phyloP scores from a whole-genome alignment of 305 asterid genomes.

The Salvia sclarea region DNA sequence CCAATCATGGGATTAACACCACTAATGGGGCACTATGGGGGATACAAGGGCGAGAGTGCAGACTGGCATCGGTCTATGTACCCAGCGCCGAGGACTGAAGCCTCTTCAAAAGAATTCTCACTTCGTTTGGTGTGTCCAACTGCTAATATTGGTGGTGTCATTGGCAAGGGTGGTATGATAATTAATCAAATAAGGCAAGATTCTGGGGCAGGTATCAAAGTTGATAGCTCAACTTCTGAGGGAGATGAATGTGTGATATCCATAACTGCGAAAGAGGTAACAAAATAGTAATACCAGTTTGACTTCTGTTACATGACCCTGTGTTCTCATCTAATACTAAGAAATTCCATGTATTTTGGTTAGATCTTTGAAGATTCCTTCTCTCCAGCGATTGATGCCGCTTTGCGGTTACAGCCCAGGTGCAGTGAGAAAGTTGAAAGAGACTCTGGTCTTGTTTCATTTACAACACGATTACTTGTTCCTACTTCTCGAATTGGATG shows the following conservation, averaged over 20 bases:
- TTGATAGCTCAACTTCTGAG: constrained; percentile 75
- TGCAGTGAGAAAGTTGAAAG: constrained; percentile 93
- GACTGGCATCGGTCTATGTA: constrained; percentile 76
- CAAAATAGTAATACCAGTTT: neutral
- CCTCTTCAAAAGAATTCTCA: constrained; percentile 73
- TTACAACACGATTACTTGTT: constrained; percentile 77
- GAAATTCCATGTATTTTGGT: constrained; percentile 7
- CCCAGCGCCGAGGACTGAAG: constrained; percentile 71
- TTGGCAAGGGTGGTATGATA: constrained; percentile 83
- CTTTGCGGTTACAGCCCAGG: constrained; percentile 86
- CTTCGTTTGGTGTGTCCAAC: constrained; percentile 79
- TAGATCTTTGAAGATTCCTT: constrained; percentile 76
- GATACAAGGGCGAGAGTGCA: constrained; percentile 71
- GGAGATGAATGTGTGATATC: constrained; percentile 84
- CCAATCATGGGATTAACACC: constrained; percentile 80
- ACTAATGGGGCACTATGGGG: constrained; percentile 70
- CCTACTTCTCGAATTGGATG: constrained; percentile 90
- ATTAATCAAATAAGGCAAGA: constrained; percentile 95
- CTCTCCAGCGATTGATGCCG: constrained; percentile 89
- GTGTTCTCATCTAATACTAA: constrained; percentile 7
- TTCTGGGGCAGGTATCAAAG: constrained; percentile 80
- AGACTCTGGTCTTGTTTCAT: constrained; percentile 86
- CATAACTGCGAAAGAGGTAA: constrained; percentile 79
- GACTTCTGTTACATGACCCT: constrained; percentile 1
- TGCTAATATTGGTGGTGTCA: constrained; percentile 87